These are phyloP conservation scores for Datura wrightii DNA, from an alignment of 257 asterid species.

Conservation along the genomic window DNA sequence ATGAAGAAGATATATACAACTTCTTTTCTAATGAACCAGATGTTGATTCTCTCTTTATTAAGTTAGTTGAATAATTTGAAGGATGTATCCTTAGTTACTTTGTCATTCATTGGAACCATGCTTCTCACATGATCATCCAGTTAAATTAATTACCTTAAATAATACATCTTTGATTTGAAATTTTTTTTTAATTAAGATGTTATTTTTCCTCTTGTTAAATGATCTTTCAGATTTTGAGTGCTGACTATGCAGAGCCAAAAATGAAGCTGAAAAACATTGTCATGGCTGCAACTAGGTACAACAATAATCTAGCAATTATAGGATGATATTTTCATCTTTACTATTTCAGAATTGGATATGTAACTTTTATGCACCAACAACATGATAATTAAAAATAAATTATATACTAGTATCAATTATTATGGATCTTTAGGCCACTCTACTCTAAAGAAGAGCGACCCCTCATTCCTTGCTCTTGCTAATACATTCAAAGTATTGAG, in stretches of 20 bases:
- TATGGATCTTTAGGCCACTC: conserved; percentile 89
- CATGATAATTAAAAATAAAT: not conserved
- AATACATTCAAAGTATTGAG: conserved; percentile 93
- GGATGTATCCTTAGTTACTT: conserved; percentile 91
- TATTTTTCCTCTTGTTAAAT: not conserved
- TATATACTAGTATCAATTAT: no score
- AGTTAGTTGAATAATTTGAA: conserved; percentile 88
- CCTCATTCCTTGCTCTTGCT: conserved; percentile 91
- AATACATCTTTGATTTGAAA: no score
- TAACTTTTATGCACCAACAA: not conserved
- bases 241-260: conserved; percentile 65
- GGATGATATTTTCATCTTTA: not conserved
- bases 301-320: not conserved
- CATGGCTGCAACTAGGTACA: conserved; percentile 93
- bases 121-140: conserved; percentile 82
- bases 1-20: conserved; percentile 82
- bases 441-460: conserved; percentile 88
- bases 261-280: conserved; percentile 87
- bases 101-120: conserved; percentile 91
- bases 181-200: not conserved
- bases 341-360: not conserved
- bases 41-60: conserved; percentile 81
- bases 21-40: conserved; percentile 73
- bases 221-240: conserved; percentile 66
- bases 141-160: conserved; percentile 36